Base-by-base conservation (phyloP, 163 green algal genomes). In the Smithsoniella earleae region DNA sequence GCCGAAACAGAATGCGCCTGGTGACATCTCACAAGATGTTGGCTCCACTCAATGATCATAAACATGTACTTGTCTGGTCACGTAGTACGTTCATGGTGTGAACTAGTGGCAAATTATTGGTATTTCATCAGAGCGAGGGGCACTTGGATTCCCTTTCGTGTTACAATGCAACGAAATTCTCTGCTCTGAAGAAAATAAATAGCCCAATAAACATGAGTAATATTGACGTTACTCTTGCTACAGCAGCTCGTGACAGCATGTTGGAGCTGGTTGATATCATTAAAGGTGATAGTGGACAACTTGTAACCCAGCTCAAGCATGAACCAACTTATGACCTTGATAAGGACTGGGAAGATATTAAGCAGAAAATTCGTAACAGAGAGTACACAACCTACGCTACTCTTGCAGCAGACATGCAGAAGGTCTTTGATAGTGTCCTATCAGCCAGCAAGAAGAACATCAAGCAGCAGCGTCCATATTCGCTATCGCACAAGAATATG, bases 371-470 rank as follows among this genome's bases (percentile, higher is more conserved):
- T 69, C 40, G 5, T 45, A 40, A 34, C 5, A 5, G 58, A 13
- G 34, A 69, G 25, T 69, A 69, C 58, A 69, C 58, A 16, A 69
- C 34, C 3, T 69, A 69, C 34, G 20, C 16, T 43, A 43, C 58
- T 69, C 34, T 69, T 30, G 34, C 31, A n/a, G n/a, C 3, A 28
- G 58, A 69, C 1, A 3, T 69, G 31, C 58, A 69, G 25, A 69
- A 69, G 25, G 43, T 69, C 27, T 33, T 69, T 69, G 58, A 69
- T 13, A 30, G 34, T 34, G 25, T 69, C 25, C 58, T 69, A 31
- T n/a, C 58, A 69, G 58, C 58, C 20, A 69, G 58, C 58, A 69
- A 69, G 58, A 69, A 34, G 58, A 69, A 69, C 27, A 69, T n/a
- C 25, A 69, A 69, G 58, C 58, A 69, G 58, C 58, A 69, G 58